Conservation (phyloP, 2,329 filamentous ascomycete genomes). For the Phoma sp. region DNA sequence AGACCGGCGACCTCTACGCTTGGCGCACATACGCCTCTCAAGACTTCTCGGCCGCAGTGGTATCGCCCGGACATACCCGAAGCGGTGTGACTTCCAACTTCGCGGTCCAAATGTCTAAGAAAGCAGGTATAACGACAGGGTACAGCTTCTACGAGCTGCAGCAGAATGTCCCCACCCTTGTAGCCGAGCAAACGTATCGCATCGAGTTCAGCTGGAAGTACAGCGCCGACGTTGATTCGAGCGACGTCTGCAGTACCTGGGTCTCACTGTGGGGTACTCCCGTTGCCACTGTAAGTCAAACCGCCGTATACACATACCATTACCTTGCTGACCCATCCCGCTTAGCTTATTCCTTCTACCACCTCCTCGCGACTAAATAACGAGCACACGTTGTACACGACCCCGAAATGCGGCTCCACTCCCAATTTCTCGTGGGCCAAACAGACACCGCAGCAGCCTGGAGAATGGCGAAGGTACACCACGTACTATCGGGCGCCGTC, state of each 20-base stretch:
- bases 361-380: not conserved
- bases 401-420: not conserved
- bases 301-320: not conserved
- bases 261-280: not conserved
- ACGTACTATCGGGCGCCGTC: not conserved
- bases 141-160: not conserved
- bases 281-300: not conserved
- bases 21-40: not conserved
- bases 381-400: not conserved
- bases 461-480: not conserved
- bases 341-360: not conserved
- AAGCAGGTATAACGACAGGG: not conserved
- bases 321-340: too few species aligned
- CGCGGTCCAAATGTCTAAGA: not conserved
- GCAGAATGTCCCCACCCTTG: not conserved
- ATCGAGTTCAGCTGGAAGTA: constrained; percentile 2
- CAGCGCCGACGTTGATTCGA: not conserved
- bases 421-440: not conserved
- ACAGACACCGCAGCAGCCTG: not conserved
- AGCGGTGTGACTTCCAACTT: not conserved
- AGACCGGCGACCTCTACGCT: not conserved
- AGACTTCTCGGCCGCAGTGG: not conserved
- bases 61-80: not conserved
- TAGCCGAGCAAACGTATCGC: not conserved
- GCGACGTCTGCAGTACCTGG: not conserved